Evolutionary conservation across 164 flowering plant genomes (phyloP).

Genomic region (Piper betle): DNA sequence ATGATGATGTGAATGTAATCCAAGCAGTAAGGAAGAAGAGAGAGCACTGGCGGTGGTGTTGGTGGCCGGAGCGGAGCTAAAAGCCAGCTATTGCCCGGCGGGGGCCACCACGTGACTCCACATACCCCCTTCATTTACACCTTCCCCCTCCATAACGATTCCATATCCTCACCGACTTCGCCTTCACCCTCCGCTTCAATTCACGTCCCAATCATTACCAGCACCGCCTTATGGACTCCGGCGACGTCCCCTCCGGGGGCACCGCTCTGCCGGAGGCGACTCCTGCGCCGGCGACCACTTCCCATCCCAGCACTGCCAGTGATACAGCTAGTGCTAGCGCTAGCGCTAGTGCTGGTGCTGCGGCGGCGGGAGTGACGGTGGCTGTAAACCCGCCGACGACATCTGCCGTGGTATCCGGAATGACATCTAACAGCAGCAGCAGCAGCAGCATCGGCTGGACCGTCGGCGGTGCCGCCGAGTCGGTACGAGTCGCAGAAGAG

Average conservation of each 20-base stretch:
- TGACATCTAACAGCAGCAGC: not conserved
- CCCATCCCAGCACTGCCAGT: no score
- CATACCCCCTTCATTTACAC: not conserved
- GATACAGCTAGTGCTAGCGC: no score
- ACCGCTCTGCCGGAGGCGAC: no score
- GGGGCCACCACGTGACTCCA: slow-evolving; percentile 5
- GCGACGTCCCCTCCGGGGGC: no score
- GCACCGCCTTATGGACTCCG: no score
- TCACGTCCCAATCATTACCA: no score
- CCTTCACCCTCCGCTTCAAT: not conserved
- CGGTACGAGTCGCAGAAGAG: slow-evolving; percentile 71
- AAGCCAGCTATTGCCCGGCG: not conserved
- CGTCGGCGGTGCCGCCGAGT: slow-evolving; percentile 34
- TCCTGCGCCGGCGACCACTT: no score
- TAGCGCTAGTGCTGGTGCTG: not conserved
- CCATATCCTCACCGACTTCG: not conserved
- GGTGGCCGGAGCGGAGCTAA: no score
- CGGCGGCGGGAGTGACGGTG: not conserved
- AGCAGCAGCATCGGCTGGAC: slow-evolving; percentile 8
- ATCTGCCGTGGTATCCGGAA: not conserved
- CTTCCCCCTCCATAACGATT: not conserved
- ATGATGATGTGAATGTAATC: no score
- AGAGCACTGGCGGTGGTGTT: no score
- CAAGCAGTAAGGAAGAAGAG: no score
- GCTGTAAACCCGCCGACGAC: not conserved